Base-by-base conservation (phyloP, 1,284 basidiomycete genomes). In the Afroboletus lepidellus region DNA sequence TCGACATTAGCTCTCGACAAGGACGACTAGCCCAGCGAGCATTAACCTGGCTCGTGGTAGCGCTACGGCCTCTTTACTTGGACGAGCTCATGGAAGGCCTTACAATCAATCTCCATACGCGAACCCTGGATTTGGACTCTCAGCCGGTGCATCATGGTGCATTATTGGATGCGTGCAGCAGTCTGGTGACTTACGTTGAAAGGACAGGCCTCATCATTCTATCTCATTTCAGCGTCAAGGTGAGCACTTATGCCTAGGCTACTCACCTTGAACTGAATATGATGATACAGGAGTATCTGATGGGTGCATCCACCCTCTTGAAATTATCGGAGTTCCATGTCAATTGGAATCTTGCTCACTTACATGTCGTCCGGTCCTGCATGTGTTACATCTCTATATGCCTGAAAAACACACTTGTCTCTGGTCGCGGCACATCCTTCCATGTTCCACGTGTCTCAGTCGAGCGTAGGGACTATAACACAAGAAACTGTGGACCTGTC, bases 11-110 rank as follows among this genome's bases (percentile, higher is more conserved):
- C 6, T 3, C 4, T 15, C 18, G 18, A 11, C 18, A 41, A n/a
- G 37, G 50, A 13, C 9, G 18, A n/a, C 21, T 51, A 8, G 50
- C 50, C 1, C 30, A 3, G 23, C 18, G 50, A 8, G 46, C 46
- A 2, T 33, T 51, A 3, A 3, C 32, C 15, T 50, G 49, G 46
- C 49, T 50, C 1, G 36, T 50, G 3, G 49, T 29, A 8, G 39
- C 59, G 15, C 88, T 8, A n/a, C 15, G 43, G 7, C 43, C 43
- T 18, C 8, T 44, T 1, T 15, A n/a, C 5, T 20, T 45, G 24
- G 5, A n/a, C 9, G 44, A 45, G 20, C 21, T 45, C 23, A 36
- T 36, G 44, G 44, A 45, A 13, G 44, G 21, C 5, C 24, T 45
- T 24, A 36, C 44, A 25, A 36, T 36, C n/a, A 13, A 45, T 23